These are phyloP conservation scores for Madurella mycetomatis DNA, from an alignment of 2,329 filamentous ascomycete genomes.

Conservation along the genomic window DNA sequence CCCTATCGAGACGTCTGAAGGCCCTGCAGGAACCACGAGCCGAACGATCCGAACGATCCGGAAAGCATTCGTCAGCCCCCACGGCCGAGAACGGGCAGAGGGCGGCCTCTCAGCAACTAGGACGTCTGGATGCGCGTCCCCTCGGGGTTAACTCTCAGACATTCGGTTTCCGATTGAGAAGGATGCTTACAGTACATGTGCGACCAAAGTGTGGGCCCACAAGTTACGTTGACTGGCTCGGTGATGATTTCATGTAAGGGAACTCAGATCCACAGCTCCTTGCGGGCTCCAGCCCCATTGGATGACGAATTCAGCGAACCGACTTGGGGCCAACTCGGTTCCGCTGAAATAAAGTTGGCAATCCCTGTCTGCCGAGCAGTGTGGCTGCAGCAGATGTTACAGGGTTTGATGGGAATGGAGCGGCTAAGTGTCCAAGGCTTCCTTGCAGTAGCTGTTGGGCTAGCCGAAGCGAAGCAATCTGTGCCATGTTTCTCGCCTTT, in stretches of 20 bases:
- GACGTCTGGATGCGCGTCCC: no score
- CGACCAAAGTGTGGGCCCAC: background rate
- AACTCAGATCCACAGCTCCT: background rate
- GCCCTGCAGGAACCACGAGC: background rate
- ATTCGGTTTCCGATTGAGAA: background rate
- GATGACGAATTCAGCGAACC: background rate
- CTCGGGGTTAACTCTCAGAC: background rate
- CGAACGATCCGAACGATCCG: background rate
- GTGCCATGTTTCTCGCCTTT: no score
- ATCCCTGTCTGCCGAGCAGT: conserved; percentile 10
- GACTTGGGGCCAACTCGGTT: background rate
- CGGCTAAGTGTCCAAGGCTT: conserved; percentile 6
- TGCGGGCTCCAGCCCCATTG: background rate
- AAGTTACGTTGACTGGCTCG: background rate
- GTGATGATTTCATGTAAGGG: background rate
- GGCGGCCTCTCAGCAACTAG: no score
- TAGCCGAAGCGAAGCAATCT: background rate
- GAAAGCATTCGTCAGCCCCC: background rate
- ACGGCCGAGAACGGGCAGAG: no score
- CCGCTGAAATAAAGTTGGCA: conserved; percentile 20
- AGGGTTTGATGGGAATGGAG: background rate
- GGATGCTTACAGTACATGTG: background rate
- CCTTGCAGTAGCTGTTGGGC: conserved; percentile 13
- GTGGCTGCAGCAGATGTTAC: conserved; percentile 1
- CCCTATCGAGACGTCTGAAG: conserved; percentile 54